Percentiles rank a stretch among this genome's conserved stretches.
Conservation (phyloP, 768 basidiomycete genomes). For the Suillus weaverae region DNA sequence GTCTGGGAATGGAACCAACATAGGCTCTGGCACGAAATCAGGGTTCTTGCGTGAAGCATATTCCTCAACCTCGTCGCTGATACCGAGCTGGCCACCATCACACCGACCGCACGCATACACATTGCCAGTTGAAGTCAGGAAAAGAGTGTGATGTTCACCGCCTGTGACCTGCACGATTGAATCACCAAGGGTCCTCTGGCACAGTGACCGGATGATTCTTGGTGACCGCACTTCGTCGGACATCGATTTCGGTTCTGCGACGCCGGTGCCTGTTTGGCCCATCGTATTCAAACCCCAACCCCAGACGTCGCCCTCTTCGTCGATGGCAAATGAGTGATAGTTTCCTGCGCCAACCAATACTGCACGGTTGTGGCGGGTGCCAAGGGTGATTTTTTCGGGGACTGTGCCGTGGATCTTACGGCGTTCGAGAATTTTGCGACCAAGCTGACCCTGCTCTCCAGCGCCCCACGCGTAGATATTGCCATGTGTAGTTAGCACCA, state of each 20-base stretch:
- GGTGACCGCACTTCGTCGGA: slow-evolving; percentile 60
- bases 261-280: slow-evolving; percentile 75
- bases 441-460: slow-evolving; percentile 88
- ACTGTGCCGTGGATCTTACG: slow-evolving; percentile 87
- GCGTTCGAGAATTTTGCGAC: slow-evolving; percentile 85
- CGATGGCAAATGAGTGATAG: slow-evolving; percentile 89
- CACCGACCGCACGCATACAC: slow-evolving; percentile 87
- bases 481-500: slow-evolving; percentile 87
- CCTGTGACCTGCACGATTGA: slow-evolving; percentile 72
- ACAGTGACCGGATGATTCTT: slow-evolving; percentile 60
- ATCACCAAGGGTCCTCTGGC: slow-evolving; percentile 58
- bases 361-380: slow-evolving; percentile 60
- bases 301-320: slow-evolving; percentile 81
- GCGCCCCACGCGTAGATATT: slow-evolving; percentile 89
- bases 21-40: slow-evolving; percentile 67
- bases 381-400: slow-evolving; percentile 84
- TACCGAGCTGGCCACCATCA: slow-evolving; percentile 82
- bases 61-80: slow-evolving; percentile 65
- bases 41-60: slow-evolving; percentile 52
- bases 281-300: slow-evolving; percentile 95
- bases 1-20: slow-evolving; percentile 64
- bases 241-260: slow-evolving; percentile 44
- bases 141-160: slow-evolving; percentile 89
- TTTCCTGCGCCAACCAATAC: slow-evolving; percentile 77
- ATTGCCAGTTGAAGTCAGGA: slow-evolving; percentile 79